Evolutionary conservation across 2,329 filamentous ascomycete genomes (phyloP).

Genomic region (Colletotrichum melonis): DNA sequence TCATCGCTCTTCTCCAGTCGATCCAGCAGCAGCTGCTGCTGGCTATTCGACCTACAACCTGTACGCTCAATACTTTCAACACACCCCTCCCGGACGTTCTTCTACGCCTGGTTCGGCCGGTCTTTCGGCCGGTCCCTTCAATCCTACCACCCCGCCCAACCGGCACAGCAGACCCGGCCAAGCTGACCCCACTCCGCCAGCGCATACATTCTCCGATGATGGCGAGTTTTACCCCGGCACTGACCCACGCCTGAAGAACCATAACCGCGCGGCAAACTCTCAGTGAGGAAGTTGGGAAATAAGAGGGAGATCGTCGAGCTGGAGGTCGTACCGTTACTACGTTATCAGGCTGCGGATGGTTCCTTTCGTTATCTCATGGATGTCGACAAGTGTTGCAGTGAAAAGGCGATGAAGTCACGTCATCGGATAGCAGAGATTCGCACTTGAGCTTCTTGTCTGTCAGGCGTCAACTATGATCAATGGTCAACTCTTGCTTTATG

Average conservation of each 20-base stretch:
- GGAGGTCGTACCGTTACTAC: neutral
- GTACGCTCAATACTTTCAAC: no score
- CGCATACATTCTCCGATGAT: conserved; percentile 23
- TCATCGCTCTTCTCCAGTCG: neutral
- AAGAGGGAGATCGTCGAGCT: neutral
- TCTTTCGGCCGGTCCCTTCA: neutral
- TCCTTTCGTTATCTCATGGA: neutral
- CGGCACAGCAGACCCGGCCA: neutral
- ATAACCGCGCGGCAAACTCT: neutral
- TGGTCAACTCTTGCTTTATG: neutral
- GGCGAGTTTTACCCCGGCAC: conserved; percentile 22
- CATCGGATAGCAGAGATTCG: neutral
- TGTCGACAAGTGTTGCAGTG: neutral
- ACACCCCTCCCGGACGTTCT: neutral
- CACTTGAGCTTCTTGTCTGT: neutral
- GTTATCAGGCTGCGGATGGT: neutral
- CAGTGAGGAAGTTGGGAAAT: neutral
- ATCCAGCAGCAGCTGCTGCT: neutral
- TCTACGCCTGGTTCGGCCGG: neutral
- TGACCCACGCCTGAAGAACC: neutral
- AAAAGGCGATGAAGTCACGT: neutral
- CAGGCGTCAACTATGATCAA: neutral
- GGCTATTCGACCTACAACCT: neutral
- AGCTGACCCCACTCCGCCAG: conserved; percentile 12
- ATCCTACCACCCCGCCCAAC: conserved; percentile 13